phyloP scores from a whole-genome alignment of 1,284 basidiomycete species.

The Sphagnurus paluster region DNA sequence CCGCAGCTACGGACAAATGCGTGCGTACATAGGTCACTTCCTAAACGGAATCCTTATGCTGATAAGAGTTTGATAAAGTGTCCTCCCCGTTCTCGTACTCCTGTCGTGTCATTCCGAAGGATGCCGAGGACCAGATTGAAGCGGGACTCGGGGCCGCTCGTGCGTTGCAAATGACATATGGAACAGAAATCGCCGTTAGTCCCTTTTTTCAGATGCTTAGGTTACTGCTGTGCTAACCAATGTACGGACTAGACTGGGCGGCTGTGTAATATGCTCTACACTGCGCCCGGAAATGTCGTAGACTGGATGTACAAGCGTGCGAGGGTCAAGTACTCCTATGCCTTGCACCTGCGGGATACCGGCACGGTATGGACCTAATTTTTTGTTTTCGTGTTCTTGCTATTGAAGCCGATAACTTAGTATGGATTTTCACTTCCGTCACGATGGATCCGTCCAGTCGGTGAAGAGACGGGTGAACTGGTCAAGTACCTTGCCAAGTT shows the following conservation, averaged over 20 bases:
- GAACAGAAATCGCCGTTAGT: slow-evolving; percentile 50
- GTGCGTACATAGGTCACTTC: slow-evolving; percentile 42
- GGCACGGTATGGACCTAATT: slow-evolving; percentile 64
- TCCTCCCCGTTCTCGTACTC: slow-evolving; percentile 75
- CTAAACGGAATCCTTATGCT: background rate
- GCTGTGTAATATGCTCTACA: slow-evolving; percentile 68
- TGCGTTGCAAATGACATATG: slow-evolving; percentile 60
- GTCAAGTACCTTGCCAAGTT: slow-evolving; percentile 69
- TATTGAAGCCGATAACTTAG: slow-evolving; percentile 32
- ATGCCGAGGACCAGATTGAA: slow-evolving; percentile 83
- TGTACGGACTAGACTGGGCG: slow-evolving; percentile 51
- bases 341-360: slow-evolving; percentile 78
- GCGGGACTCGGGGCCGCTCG: slow-evolving; percentile 71
- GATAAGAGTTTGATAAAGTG: slow-evolving; percentile 36
- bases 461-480: slow-evolving; percentile 72
- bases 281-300: slow-evolving; percentile 71
- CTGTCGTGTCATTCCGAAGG: slow-evolving; percentile 66
- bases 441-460: slow-evolving; percentile 73
- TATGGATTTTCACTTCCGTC: slow-evolving; percentile 81
- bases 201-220: too few relatives aligned
- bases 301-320: slow-evolving; percentile 74
- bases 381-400: slow-evolving; percentile 3
- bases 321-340: slow-evolving; percentile 76
- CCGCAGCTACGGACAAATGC: slow-evolving; percentile 82
- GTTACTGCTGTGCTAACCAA: too few relatives aligned